These are phyloP conservation scores for Cinnamomum chago DNA, from an alignment of 164 flowering plant genomes.

Conservation along the genomic window DNA sequence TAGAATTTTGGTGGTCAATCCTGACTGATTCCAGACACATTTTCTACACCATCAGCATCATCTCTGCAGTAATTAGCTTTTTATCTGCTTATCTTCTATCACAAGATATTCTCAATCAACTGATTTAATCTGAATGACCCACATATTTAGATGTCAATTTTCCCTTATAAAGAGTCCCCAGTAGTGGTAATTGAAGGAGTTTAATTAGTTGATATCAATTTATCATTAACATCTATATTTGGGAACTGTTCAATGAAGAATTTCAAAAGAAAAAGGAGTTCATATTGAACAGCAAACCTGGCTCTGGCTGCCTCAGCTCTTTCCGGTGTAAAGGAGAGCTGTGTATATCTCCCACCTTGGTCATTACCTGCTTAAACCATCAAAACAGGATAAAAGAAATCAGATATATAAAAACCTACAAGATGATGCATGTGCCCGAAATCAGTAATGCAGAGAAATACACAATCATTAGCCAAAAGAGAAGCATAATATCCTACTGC, in stretches of 20 bases:
- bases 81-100: background rate
- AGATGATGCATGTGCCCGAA: background rate
- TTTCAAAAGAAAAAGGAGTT: background rate
- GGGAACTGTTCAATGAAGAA: background rate
- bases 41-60: too few relatives aligned
- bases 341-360: constrained; percentile 2
- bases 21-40: too few relatives aligned
- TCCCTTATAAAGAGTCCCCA: too few relatives aligned
- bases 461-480: background rate
- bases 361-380: constrained; percentile 13
- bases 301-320: constrained; percentile 12
- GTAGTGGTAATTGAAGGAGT: too few relatives aligned
- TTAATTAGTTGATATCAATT: background rate
- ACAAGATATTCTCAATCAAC: background rate
- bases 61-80: too few relatives aligned
- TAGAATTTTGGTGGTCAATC: too few relatives aligned
- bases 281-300: constrained; percentile 13
- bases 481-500: background rate
- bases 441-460: background rate
- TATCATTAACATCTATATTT: background rate
- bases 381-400: background rate
- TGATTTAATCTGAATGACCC: background rate
- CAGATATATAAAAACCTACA: background rate
- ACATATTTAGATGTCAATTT: too few relatives aligned
- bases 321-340: constrained; percentile 2